These are phyloP conservation scores for Suillus subalutaceus DNA, from an alignment of 768 basidiomycete species.

Conservation along the genomic window DNA sequence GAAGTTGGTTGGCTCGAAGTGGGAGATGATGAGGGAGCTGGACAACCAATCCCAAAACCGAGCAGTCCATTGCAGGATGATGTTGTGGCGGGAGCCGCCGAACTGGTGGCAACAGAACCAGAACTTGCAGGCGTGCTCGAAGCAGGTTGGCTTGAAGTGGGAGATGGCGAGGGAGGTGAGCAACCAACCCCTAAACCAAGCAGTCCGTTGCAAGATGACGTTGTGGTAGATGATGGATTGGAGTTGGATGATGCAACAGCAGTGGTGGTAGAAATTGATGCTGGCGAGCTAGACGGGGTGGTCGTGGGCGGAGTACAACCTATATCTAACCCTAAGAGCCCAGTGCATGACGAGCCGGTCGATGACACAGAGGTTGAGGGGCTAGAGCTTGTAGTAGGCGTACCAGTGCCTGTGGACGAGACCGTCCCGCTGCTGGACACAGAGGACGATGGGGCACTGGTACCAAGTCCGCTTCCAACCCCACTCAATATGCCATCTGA, in stretches of 20 bases:
- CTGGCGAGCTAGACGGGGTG: background rate
- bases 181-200: slow-evolving; percentile 25
- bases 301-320: slow-evolving; percentile 10
- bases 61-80: slow-evolving; percentile 11
- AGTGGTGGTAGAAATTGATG: slow-evolving; percentile 2
- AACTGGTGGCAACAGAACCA: slow-evolving; percentile 6
- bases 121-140: slow-evolving; percentile 3
- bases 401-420: slow-evolving; percentile 7
- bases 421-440: slow-evolving; percentile 10
- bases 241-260: background rate
- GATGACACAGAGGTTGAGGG: slow-evolving; percentile 3
- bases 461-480: background rate
- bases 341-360: slow-evolving; percentile 9
- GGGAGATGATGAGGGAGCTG: slow-evolving; percentile 9
- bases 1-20: slow-evolving; percentile 10
- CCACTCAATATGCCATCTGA: slow-evolving; percentile 6
- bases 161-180: slow-evolving; percentile 11
- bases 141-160: slow-evolving; percentile 2
- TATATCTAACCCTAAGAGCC: slow-evolving; percentile 13
- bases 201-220: slow-evolving; percentile 17
- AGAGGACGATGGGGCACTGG: slow-evolving; percentile 17
- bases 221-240: background rate
- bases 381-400: slow-evolving; percentile 5
- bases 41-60: slow-evolving; percentile 19
- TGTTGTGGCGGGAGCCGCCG: slow-evolving; percentile 8